Evolutionary conservation across 169 alveolate species (phyloP).

Genomic region (Cryptosporidium ryanae): DNA sequence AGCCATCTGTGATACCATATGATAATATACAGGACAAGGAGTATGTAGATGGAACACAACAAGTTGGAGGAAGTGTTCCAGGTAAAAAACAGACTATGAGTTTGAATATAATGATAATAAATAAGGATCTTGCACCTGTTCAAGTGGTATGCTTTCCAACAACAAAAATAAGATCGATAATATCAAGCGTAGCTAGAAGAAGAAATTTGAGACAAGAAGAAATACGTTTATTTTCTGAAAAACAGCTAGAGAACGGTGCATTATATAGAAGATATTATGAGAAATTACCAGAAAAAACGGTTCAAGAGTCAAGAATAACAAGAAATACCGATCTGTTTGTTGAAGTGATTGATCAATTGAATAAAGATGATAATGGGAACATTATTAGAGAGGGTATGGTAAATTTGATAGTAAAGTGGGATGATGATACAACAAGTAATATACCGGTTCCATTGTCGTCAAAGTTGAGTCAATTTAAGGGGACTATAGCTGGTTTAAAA

Average conservation of each 20-base stretch:
- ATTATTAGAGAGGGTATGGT: conserved; percentile 66
- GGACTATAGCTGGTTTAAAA: conserved; percentile 70
- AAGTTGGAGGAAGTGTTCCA: not conserved
- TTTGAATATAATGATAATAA: conserved; percentile 30
- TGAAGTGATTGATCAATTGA: conserved; percentile 42
- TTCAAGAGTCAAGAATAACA: conserved; percentile 56
- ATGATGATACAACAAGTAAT: conserved; percentile 63
- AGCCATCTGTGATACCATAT: conserved; percentile 33
- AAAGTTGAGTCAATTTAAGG: conserved; percentile 56
- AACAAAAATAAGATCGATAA: conserved; percentile 34
- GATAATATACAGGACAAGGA: conserved; percentile 50
- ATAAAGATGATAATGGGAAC: conserved; percentile 68
- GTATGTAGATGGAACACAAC: conserved; percentile 48
- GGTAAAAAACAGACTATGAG: conserved; percentile 17
- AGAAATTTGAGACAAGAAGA: conserved; percentile 24
- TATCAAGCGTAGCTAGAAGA: conserved; percentile 58
- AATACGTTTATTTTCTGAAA: conserved; percentile 40
- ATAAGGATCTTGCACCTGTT: conserved; percentile 56
- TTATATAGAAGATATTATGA: conserved; percentile 67
- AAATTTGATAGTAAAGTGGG: conserved; percentile 66
- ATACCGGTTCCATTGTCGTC: conserved; percentile 69
- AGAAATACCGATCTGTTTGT: conserved; percentile 56
- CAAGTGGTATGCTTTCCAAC: conserved; percentile 64
- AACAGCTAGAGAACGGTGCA: conserved; percentile 61
- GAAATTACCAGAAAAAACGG: conserved; percentile 67